phyloP scores from a whole-genome alignment of 2,329 filamentous ascomycete genomes.

The Zasmidium angulare region DNA sequence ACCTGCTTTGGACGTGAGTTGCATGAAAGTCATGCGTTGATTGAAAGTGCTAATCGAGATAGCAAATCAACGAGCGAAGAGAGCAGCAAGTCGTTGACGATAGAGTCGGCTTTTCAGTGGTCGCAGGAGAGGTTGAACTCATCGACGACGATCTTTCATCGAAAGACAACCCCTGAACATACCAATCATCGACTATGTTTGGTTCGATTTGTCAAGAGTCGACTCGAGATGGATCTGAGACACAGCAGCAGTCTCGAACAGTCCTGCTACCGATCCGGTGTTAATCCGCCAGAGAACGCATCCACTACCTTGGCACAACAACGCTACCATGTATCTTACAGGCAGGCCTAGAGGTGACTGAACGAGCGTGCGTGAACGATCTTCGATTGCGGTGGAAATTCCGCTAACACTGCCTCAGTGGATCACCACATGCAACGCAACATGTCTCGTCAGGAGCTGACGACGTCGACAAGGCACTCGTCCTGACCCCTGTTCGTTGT shows the following conservation, averaged over 20 bases:
- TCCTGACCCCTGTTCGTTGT: not conserved
- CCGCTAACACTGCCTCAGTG: not conserved
- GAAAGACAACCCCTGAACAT: not conserved
- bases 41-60: not conserved
- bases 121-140: too few species aligned
- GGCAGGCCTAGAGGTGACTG: not conserved
- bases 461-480: not conserved
- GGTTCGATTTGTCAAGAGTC: not conserved
- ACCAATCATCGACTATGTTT: not conserved
- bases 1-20: conserved; percentile 16
- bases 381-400: not conserved
- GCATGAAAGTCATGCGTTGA: not conserved
- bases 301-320: not conserved
- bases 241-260: not conserved
- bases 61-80: conserved; percentile 2
- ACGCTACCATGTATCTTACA: not conserved
- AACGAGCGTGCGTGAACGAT: not conserved
- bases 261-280: not conserved
- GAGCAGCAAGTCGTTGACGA: not conserved
- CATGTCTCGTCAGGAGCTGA: not conserved
- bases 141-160: too few species aligned
- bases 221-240: not conserved
- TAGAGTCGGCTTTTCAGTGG: too few species aligned
- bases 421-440: not conserved
- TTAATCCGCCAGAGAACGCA: not conserved